Percentiles rank a stretch among this genome's conserved stretches.
These are phyloP conservation scores for Candida montana DNA, from an alignment of 805 yeast species.

Conservation along the genomic window DNA sequence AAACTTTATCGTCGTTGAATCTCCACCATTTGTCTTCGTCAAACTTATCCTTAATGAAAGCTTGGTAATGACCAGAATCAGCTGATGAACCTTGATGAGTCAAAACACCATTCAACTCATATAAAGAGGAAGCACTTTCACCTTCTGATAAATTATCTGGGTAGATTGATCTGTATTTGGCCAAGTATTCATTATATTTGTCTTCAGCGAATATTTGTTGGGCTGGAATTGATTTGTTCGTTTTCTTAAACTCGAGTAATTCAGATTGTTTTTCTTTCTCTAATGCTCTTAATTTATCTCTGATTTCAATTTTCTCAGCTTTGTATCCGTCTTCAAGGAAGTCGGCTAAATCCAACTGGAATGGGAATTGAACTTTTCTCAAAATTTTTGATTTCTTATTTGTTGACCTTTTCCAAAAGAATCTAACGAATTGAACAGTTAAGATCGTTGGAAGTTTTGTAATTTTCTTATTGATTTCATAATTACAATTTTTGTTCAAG, in stretches of 20 bases:
- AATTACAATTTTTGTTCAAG: conserved; percentile 66
- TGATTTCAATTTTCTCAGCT: conserved; percentile 56
- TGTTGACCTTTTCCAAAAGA: conserved; percentile 93
- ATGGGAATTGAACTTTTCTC: conserved; percentile 92
- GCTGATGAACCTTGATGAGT: conserved; percentile 96
- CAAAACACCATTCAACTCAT: conserved; percentile 75
- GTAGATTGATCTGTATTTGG: conserved; percentile 38
- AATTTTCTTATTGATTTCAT: conserved; percentile 53
- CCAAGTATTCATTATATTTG: conserved; percentile 44
- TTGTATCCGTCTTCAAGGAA: conserved; percentile 75
- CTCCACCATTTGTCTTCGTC: conserved; percentile 89
- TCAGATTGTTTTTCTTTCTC: conserved; percentile 73
- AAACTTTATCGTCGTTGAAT: conserved; percentile 89
- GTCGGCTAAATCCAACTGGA: conserved; percentile 84
- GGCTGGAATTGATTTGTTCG: conserved; percentile 40
- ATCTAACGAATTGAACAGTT: conserved; percentile 89
- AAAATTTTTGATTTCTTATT: conserved; percentile 87
- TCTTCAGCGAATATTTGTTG: conserved; percentile 45
- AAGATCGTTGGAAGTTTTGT: conserved; percentile 80
- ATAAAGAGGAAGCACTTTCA: conserved; percentile 83
- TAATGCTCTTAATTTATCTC: conserved; percentile 73
- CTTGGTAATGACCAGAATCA: conserved; percentile 96
- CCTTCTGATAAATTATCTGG: conserved; percentile 48
- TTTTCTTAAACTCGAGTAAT: conserved; percentile 64
- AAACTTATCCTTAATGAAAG: conserved; percentile 68